Base-by-base conservation (phyloP, 2,329 filamentous ascomycete species). In the Colletotrichum sp. region DNA sequence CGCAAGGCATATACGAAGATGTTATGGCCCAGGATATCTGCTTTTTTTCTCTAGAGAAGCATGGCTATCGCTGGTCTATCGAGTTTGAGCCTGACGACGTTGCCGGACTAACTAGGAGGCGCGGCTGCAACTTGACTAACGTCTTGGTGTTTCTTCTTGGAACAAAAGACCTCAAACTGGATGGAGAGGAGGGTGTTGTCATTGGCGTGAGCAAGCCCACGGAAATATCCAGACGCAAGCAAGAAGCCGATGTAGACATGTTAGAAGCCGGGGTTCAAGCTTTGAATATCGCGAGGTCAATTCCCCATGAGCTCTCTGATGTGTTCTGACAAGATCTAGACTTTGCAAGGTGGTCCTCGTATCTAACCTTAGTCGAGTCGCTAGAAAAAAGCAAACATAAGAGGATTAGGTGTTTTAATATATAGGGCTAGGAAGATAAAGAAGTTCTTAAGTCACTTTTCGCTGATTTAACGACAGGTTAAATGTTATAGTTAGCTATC, bases 391-490 rank as follows among this genome's bases (percentile, higher is more conserved):
- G 44, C 10, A 21, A 21, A 4, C 7, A 49, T 13, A 10, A 49
- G n/a, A 6, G 44, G 10, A 4, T 21, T 8, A n/a, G n/a, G n/a
- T 49, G 44, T 13, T 49, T 49, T 49, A n/a, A 49, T 2, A 6
- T 21, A 49, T 49, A 10, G n/a, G 44, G 44, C 0, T 6, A n/a
- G 10, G 1, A 21, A 21, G 44, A 49, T n/a, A 49, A 0, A 21
- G 44, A 21, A 5, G n/a, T 21, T 4, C 1, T 49, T 21, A 5
- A 1, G 0, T 49, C 44, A 1, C 44, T 49, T 6, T 49, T 49
- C 44, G 6, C 10, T 1, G n/a, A 49, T 1, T 49, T n/a, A 21
- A 13, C 1, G 6, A 3, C 0, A 0, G 10, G 6, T 4, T 0
- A 13, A 49, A 21, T 49, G 24, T 24, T 24, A 24, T 24, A 24